These are phyloP conservation scores for Rubia tinctorum DNA, from an alignment of 305 asterid species.

Conservation along the genomic window DNA sequence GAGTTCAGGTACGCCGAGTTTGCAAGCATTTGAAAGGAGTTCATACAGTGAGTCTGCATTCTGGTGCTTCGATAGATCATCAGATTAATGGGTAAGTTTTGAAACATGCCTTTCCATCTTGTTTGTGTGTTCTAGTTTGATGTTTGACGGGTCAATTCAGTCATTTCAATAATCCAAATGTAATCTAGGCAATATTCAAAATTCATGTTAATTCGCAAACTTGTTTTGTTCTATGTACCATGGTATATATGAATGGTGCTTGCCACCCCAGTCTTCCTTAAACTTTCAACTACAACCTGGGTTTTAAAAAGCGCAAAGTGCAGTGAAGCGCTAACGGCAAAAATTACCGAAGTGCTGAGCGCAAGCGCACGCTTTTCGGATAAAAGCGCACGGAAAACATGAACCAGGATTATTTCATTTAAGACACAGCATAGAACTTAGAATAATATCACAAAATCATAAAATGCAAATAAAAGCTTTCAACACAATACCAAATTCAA, in stretches of 20 bases:
- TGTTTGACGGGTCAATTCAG: constrained; percentile 5
- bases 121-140: not conserved
- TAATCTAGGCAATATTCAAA: not conserved
- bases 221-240: not conserved
- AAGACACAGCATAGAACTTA: too few species aligned
- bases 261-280: not conserved
- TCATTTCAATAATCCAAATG: not conserved
- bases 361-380: too few species aligned
- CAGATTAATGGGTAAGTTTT: constrained; percentile 68
- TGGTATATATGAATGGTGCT: not conserved
- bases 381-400: too few species aligned
- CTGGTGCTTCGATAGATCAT: constrained; percentile 78
- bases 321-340: too few species aligned
- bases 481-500: too few species aligned
- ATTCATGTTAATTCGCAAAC: not conserved
- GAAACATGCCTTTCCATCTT: not conserved
- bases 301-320: too few species aligned
- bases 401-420: too few species aligned
- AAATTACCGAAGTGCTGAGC: too few species aligned
- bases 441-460: too few species aligned
- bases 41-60: constrained; percentile 81
- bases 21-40: constrained; percentile 82
- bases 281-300: not conserved
- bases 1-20: constrained; percentile 63
- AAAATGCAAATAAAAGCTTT: too few species aligned